These are phyloP conservation scores for Sugiyamaella chiloensis DNA, from an alignment of 805 yeast genomes.

Conservation along the genomic window DNA sequence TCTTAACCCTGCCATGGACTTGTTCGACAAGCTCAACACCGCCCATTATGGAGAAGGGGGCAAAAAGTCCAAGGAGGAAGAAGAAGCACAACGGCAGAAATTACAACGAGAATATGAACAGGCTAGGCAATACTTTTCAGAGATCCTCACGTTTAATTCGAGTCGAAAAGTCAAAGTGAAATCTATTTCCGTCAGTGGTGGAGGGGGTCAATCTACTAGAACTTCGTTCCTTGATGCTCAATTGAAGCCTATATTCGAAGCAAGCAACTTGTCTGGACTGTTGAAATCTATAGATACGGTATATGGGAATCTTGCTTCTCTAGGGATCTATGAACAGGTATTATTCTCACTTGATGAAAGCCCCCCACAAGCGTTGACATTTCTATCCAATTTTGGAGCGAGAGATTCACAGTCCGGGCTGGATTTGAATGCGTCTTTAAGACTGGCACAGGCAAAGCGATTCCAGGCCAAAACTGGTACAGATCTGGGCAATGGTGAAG, in stretches of 20 bases:
- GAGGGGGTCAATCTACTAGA: constrained; percentile 31
- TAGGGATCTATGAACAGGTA: constrained; percentile 31
- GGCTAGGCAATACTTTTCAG: constrained; percentile 19
- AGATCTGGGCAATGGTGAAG: constrained; percentile 94
- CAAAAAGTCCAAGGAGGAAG: not conserved
- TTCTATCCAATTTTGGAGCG: constrained; percentile 12
- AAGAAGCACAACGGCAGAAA: constrained; percentile 1
- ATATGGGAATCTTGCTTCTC: constrained; percentile 27
- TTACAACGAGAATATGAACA: constrained; percentile 11
- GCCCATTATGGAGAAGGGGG: constrained; percentile 12
- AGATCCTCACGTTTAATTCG: constrained; percentile 26
- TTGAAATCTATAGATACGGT: constrained; percentile 30
- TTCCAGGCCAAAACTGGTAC: constrained; percentile 91
- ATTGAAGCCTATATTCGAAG: constrained; percentile 33
- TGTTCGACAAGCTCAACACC: constrained; percentile 21
- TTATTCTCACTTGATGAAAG: constrained; percentile 26
- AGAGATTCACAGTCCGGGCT: constrained; percentile 13
- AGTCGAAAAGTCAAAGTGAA: constrained; percentile 28
- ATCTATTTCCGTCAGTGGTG: constrained; percentile 33
- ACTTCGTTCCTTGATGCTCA: constrained; percentile 31
- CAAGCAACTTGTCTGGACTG: constrained; percentile 23
- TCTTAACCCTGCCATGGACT: too few species aligned
- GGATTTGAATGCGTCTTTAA: constrained; percentile 24
- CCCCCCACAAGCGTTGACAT: constrained; percentile 1
- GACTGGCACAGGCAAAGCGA: constrained; percentile 42